These are phyloP conservation scores for Gyrodon lividus DNA, from an alignment of 768 basidiomycete species.

Conservation along the genomic window DNA sequence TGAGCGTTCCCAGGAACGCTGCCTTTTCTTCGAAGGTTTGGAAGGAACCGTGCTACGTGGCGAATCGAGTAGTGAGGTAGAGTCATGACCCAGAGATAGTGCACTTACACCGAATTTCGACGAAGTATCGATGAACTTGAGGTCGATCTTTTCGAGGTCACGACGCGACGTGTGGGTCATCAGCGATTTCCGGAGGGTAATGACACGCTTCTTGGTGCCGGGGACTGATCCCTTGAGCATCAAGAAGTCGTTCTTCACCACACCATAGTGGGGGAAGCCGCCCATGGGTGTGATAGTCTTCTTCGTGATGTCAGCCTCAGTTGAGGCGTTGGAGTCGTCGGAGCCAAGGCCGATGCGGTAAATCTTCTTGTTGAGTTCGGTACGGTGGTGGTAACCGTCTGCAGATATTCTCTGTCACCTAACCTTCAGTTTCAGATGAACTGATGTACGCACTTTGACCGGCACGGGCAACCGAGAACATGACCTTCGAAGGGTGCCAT, in stretches of 20 bases:
- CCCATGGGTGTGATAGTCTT: constrained; percentile 96
- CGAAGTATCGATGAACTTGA: constrained; percentile 99
- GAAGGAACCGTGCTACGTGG: constrained; percentile 84
- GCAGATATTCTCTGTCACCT: constrained; percentile 9
- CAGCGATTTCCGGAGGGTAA: constrained; percentile 96
- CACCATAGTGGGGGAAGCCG: constrained; percentile 99
- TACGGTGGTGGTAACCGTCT: constrained; percentile 97
- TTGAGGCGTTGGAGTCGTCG: constrained; percentile 84
- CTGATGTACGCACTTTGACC: constrained; percentile 83
- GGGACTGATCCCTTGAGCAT: constrained; percentile 95
- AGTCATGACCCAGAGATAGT: background rate
- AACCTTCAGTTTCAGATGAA: background rate
- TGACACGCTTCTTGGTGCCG: constrained; percentile 96
- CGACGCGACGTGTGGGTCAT: constrained; percentile 94
- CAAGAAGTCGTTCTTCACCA: constrained; percentile 98
- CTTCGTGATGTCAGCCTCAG: constrained; percentile 91
- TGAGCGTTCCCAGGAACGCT: constrained; percentile 91
- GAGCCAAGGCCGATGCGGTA: constrained; percentile 86
- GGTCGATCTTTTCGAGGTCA: constrained; percentile 95
- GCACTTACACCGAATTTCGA: constrained; percentile 91
- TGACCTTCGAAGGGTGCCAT: constrained; percentile 99
- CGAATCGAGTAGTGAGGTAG: constrained; percentile 3
- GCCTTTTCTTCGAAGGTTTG: constrained; percentile 96
- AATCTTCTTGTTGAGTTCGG: constrained; percentile 98
- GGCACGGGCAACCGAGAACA: constrained; percentile 99